Percentiles rank a stretch among this genome's conserved stretches.
These are phyloP conservation scores for Pythium plurisporium DNA, from an alignment of 352 stramenopile genomes.

Conservation along the genomic window DNA sequence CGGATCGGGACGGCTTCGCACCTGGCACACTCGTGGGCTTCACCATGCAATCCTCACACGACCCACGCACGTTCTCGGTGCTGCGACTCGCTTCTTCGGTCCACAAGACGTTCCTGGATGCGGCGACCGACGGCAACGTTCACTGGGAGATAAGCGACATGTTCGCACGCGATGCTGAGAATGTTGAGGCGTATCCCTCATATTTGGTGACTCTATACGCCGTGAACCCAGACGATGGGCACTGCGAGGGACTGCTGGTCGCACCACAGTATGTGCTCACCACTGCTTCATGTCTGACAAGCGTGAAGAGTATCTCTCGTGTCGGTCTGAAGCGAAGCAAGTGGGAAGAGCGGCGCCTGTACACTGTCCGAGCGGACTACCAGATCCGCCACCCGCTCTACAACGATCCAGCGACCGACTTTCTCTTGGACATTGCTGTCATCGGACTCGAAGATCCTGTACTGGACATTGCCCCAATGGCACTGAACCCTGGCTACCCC, in stretches of 20 bases:
- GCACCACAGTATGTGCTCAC: slow-evolving; percentile 23
- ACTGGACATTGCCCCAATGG: slow-evolving; percentile 2
- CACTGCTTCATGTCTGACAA: slow-evolving; percentile 18
- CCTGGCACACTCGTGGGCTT: slow-evolving; percentile 10
- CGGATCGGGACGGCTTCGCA: not conserved
- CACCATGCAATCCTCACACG: not conserved
- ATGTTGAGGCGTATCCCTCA: not conserved
- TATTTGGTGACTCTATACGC: slow-evolving; percentile 7
- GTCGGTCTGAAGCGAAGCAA: not conserved
- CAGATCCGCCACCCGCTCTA: slow-evolving; percentile 12
- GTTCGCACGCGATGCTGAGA: slow-evolving; percentile 1
- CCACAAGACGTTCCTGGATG: slow-evolving; percentile 13
- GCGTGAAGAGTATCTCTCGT: not conserved
- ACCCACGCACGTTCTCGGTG: not conserved
- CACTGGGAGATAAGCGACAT: not conserved
- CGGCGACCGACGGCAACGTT: not conserved
- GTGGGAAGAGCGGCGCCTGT: not conserved
- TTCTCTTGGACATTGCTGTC: slow-evolving; percentile 11
- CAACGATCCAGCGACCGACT: slow-evolving; percentile 1
- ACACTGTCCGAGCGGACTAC: not conserved
- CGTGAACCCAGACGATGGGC: not conserved
- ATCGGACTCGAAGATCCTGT: slow-evolving; percentile 6
- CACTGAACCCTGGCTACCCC: slow-evolving; percentile 8
- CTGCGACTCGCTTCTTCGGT: not conserved
- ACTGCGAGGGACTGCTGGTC: slow-evolving; percentile 19